phyloP scores from a whole-genome alignment of 1,139 yeast genomes.

The Suhomyces taliae region DNA sequence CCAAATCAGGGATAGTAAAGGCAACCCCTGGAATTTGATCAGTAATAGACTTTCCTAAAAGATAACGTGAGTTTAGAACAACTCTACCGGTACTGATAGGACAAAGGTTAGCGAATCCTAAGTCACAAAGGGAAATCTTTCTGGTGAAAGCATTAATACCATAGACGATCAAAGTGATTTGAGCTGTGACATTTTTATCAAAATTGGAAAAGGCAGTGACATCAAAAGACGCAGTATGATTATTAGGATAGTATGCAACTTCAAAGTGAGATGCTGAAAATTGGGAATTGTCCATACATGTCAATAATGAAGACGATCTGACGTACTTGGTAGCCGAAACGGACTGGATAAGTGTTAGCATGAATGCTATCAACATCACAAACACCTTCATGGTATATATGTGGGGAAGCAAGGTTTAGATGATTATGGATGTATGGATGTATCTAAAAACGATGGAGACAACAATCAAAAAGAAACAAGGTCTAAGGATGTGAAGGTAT shows the following conservation, averaged over 20 bases:
- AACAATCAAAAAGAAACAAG: no score
- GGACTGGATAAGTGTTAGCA: conserved; percentile 4
- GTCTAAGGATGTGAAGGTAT: no score
- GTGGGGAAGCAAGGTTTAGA: no score
- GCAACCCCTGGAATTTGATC: conserved; percentile 75
- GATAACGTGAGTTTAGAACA: conserved; percentile 59
- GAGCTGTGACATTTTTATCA: conserved; percentile 69
- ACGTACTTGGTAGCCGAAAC: conserved; percentile 32
- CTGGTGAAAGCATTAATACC: conserved; percentile 69
- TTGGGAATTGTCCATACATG: conserved; percentile 91
- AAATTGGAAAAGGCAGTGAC: conserved; percentile 80
- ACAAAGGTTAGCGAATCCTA: conserved; percentile 56
- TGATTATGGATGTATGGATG: no score
- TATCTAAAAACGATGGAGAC: no score
- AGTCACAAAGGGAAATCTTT: conserved; percentile 62
- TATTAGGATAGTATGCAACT: conserved; percentile 68
- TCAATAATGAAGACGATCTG: conserved; percentile 71
- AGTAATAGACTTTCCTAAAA: conserved; percentile 43
- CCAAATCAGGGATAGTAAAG: conserved; percentile 89
- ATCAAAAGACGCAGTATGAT: conserved; percentile 61
- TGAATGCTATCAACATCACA: conserved; percentile 1
- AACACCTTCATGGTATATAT: neutral
- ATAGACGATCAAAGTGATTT: conserved; percentile 70
- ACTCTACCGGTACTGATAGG: conserved; percentile 88
- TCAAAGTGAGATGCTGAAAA: conserved; percentile 86